Evolutionary conservation across 768 basidiomycete genomes (phyloP).

Genomic region (Pleurotus tuoliensis): DNA sequence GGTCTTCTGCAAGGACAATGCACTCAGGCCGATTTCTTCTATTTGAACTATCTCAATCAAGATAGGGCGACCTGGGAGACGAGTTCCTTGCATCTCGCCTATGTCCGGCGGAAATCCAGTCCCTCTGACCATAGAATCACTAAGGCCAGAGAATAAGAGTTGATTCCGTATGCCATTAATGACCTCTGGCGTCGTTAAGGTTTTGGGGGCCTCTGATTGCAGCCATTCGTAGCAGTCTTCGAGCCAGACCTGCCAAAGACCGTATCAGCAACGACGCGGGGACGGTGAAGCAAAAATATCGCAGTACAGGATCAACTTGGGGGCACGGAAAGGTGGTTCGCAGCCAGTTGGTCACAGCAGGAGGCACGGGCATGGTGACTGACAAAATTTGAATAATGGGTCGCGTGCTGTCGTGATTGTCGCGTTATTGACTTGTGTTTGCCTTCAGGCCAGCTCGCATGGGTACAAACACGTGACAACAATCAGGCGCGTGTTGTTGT

Average conservation of each 20-base stretch:
- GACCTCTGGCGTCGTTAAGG: constrained; percentile 28
- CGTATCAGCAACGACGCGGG: background rate
- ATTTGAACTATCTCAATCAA: constrained; percentile 75
- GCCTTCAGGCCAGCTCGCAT: background rate
- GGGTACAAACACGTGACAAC: constrained; percentile 5
- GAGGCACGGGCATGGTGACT: background rate
- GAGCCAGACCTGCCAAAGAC: background rate
- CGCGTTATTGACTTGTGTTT: constrained; percentile 7
- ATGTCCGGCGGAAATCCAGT: constrained; percentile 62
- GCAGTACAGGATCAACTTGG: constrained; percentile 2
- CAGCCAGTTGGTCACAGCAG: background rate
- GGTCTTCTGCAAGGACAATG: constrained; percentile 72
- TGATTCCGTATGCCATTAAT: constrained; percentile 56
- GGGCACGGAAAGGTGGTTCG: background rate
- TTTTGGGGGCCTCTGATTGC: background rate
- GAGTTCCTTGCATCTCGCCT: constrained; percentile 27
- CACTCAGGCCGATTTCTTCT: constrained; percentile 84
- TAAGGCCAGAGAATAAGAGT: constrained; percentile 67
- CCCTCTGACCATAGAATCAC: constrained; percentile 65
- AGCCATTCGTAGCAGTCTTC: constrained; percentile 4
- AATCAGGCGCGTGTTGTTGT: constrained; percentile 4
- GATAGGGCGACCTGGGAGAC: constrained; percentile 40
- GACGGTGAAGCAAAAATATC: background rate
- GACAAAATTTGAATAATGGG: too few relatives aligned
- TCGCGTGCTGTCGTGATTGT: background rate